Evolutionary conservation across 208 protist genomes (phyloP), one percentile per base, ranked within the genome.

Genomic region (Trichomonas gallinae): DNA sequence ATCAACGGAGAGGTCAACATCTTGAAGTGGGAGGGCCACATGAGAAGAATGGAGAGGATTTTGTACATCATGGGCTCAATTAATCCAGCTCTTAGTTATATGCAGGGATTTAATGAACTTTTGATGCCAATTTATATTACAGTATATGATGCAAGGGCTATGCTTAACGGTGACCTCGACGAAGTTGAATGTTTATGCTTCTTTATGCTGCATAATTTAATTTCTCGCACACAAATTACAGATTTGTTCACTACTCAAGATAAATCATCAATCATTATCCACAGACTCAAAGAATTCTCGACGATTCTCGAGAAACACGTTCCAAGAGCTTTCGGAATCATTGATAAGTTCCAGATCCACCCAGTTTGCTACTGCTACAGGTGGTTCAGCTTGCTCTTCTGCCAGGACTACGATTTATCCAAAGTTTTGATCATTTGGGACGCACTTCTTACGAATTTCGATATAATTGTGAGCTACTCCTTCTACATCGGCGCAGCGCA

Each of bases 71-170:
- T 93, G n/a, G 87, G 44, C 21, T 48, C 15, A 34, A 38, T 93
- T 51, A 93, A 93, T 38, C 40, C 23, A 6, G 45, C 23, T 17
- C 26, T 93, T 0, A n/a, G 10, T 48, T 93, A 93, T 31, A 51
- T 51, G 87, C 87, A 93, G 46, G 87, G 87, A 15, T 93, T 93
- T 51, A 93, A 93, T 93, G 87, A 93, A 51, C 40, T 93, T 15
- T 34, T n/a, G 42, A 38, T 48, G 40, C 40, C 44, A 40, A 44
- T 93, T 58, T 93, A 93, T 36, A 38, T 58, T 51, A 38, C 44
- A 51, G 13, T 51, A 11, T 51, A 48, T 34, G 21, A 26, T 58
- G 87, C 44, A 51, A 23, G 38, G 46, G 15, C 87, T 38, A 34
- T 93, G 17, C 46, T 93, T 51, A 51, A 93, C 1, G 10, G 51